Base-by-base conservation (phyloP, 176 grass and related monocot species). In the Carex kokanica region DNA sequence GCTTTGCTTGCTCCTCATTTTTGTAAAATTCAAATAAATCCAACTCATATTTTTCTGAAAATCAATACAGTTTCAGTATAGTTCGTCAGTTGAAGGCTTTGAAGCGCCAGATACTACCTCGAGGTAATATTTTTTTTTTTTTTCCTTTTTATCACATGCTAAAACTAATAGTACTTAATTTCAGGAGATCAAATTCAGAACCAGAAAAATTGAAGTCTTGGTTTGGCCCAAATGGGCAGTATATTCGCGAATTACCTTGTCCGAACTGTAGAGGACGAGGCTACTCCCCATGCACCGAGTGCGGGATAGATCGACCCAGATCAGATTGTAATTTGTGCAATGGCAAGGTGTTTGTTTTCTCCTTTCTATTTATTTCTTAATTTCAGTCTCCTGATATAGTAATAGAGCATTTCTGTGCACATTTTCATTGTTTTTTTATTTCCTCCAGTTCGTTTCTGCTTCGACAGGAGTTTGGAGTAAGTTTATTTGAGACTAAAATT, bases 161-260 rank as follows among this genome's bases (percentile, higher is more conserved):
- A 52, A 13, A 8, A 21, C 21, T 23, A 61, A 3, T 17, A 24
- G 15, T 31, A 16, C 13, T 60, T 54, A 1, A 0, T 51, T 81
- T 54, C 78, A 97, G 95, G 88, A 90, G 81, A 84, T 80, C 75
- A 52, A n/a, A 78, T 79, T 61, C 86, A 23, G 32, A 59, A 85
- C 12, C 87, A 38, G 81, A 80, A 68, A 98, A 93, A 32, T 38
- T 43, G 27, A 94, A 89, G 60, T 98, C 95, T 17, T 98, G 95
- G 95, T 87, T 98, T 69, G 92, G 90, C 84, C 92, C 95, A 83
- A 94, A 94, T 88, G 95, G 95, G 5, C 95, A 98, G 56, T 98
- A 98, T 55, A 93, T 94, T 61, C 88, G 95, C 0, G 95, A 98
- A 84, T 59, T 98, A 36, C 95, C 95, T 75, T 98, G 95, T 63